Base-by-base conservation (phyloP, 352 stramenopile species). In the Pythium apleroticum region DNA sequence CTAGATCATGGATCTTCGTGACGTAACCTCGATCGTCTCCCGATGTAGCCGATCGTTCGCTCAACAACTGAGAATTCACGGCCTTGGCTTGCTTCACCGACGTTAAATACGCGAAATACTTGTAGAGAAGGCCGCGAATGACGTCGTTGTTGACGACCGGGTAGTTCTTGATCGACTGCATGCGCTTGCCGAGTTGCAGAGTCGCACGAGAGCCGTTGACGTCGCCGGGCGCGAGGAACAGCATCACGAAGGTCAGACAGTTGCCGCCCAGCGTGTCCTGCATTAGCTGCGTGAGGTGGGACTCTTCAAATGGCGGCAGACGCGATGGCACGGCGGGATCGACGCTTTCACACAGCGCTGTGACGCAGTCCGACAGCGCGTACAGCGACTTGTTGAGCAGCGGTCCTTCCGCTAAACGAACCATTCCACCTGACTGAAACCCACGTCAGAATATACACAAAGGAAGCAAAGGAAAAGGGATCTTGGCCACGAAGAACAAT, bases 121-220 rank as follows among this genome's bases (percentile, higher is more conserved):
- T 71, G 9, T 52, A 43, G 11, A 76, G 66, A 7, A 88, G 59
- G 1, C 81, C 80, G 14, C 75, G 70, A 37, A 89, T 53, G 48
- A 86, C 73, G 24, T 86, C 77, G 25, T 74, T 86, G 65, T 91
- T 88, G 4, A 84, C 77, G 0, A 89, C 49, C 4, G 82, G 80
- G 48, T 81, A 86, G 12, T 70, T 88, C 17, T 66, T 64, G 6
- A 87, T 57, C 48, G 1, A 46, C 41, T 56, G 72, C 22, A 89
- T 53, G 28, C 63, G 19, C 39, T 66, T 54, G 2, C 64, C 75
- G 20, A 89, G 39, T n/a, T 77, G 65, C 4, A 89, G 11, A 0
- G 69, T 88, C 30, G 71, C 72, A 27, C 73, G 66, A 17, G 77
- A 79, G 0, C 76, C 80, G 19, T 57, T 52, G 11, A 77, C 58